Base-by-base conservation (phyloP, 1,284 basidiomycete genomes). In the Sporisorium graminicola region DNA sequence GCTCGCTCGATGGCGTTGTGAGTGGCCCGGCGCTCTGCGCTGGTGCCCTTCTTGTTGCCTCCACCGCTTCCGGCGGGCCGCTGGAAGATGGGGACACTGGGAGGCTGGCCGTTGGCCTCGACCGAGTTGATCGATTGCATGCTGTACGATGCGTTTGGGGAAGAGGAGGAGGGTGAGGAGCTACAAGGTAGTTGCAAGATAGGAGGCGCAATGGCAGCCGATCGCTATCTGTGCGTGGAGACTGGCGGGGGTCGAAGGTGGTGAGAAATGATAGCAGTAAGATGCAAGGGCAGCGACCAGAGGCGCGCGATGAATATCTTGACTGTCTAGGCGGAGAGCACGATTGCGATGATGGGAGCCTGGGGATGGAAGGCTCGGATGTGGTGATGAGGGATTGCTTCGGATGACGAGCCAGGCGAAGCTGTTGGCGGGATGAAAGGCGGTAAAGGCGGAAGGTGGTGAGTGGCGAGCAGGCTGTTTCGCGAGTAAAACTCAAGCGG, bases 401-500 rank as follows among this genome's bases (percentile, higher is more conserved):
- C 54, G 27, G 52, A 40, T 24, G 52, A 16, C 50, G 26, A 26
- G 29, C 10, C 12, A 42, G 50, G 20, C 42, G 54, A 47, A 47
- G 12, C 42, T 24, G 31, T 22, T 35, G 56, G 54, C 47, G 33
- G 65, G 58, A 50, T 71, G 49, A 46, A 47, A 58, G 59, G 62
- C 59, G 69, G 46, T 65, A 24, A 55, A 58, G 42, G 55, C 46
- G 47, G 54, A 40, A 31, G 70, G 52, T 27, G 68, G 50, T 42
- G 53, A 58, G 65, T 56, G 33, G 42, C 52, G 71, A 80, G 71
- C 75, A 59, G 72, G 78, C 79, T 73, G 71, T 81, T 81, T 79
- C 79, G 79, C 79, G 79, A 81, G 79, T 81, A 76, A 57, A 75
- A 80, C 78, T 80, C 78, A 78, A 81, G 79, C 79, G 79, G 77